These are phyloP conservation scores for Macadamia integrifolia DNA, from an alignment of 164 flowering plant genomes.

Conservation along the genomic window DNA sequence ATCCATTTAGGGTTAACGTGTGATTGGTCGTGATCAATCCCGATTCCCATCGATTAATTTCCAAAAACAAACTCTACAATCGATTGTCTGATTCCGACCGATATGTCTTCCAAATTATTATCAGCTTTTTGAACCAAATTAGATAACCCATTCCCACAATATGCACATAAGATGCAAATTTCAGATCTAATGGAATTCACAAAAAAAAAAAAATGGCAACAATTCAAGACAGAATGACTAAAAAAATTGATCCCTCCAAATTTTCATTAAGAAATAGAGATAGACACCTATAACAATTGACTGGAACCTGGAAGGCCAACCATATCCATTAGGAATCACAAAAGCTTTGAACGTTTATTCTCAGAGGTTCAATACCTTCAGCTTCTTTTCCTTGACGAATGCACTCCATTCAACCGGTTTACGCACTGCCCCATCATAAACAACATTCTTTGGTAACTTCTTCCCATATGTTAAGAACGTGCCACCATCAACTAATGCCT, in stretches of 20 bases:
- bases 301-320: neutral
- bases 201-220: neutral
- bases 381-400: slow-evolving; percentile 24
- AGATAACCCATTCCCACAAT: no score
- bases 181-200: neutral
- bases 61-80: no score
- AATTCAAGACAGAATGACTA: neutral
- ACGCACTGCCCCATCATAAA: slow-evolving; percentile 20
- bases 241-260: neutral
- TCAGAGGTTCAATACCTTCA: slow-evolving; percentile 20
- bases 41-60: no score
- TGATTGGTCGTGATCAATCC: no score
- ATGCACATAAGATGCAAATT: neutral
- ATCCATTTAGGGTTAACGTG: no score
- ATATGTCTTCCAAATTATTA: no score
- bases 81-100: no score
- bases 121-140: no score
- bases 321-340: neutral
- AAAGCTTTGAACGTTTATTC: neutral
- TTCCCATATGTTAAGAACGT: slow-evolving; percentile 22
- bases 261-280: neutral
- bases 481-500: slow-evolving; percentile 19
- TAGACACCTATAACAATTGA: neutral
- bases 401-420: slow-evolving; percentile 27
- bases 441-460: slow-evolving; percentile 23